Percentiles rank a stretch among this genome's conserved stretches.
These are phyloP conservation scores for Diutina catenulata DNA, from an alignment of 1,139 yeast genomes.

Conservation along the genomic window DNA sequence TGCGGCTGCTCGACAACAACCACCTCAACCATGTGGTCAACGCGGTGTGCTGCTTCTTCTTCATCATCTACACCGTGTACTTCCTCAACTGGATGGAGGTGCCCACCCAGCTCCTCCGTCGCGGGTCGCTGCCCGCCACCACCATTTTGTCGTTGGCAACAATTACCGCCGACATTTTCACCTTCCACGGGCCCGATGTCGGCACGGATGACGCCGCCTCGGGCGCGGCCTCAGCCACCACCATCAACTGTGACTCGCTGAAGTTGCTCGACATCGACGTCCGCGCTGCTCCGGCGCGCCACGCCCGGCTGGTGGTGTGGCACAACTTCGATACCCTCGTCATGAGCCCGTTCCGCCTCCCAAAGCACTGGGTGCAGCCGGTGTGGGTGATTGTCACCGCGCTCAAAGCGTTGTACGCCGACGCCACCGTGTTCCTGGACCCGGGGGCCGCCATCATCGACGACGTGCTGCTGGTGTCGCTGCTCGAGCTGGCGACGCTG, in stretches of 20 bases:
- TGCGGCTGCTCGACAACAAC: not conserved
- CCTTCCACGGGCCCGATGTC: conserved; percentile 2
- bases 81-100: conserved; percentile 3
- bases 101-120: too few relatives aligned
- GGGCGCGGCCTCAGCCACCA: too few relatives aligned
- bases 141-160: conserved; percentile 2
- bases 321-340: conserved; percentile 5
- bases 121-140: not conserved
- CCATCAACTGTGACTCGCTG: conserved; percentile 1
- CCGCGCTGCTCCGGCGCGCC: not conserved
- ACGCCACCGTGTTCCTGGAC: too few relatives aligned
- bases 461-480: not conserved
- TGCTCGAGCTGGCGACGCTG: not conserved
- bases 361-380: conserved; percentile 1
- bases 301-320: not conserved
- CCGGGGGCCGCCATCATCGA: not conserved
- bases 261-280: conserved; percentile 3
- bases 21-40: conserved; percentile 1
- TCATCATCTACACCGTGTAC: not conserved
- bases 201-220: not conserved
- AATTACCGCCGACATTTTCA: conserved; percentile 2
- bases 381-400: conserved; percentile 2
- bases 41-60: conserved; percentile 2
- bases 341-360: conserved; percentile 1
- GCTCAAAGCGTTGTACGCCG: not conserved